Percentiles rank a stretch among this genome's conserved stretches.
Conservation (phyloP, 495 filamentous ascomycete species). For the Beverwykella pulmonaria region DNA sequence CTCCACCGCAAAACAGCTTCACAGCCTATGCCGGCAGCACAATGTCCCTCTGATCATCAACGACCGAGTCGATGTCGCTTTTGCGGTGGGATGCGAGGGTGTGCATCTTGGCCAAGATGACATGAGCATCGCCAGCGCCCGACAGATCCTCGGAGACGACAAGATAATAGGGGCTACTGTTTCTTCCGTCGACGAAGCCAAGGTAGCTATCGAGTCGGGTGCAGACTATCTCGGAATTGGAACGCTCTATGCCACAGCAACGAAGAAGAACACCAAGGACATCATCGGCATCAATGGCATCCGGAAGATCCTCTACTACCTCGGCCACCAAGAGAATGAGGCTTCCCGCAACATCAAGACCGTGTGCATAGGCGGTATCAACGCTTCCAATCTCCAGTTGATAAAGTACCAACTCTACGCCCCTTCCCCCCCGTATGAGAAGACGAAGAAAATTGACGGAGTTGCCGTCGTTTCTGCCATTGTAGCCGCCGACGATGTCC, state of each 20-base stretch:
- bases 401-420: slow-evolving; percentile 55
- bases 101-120: slow-evolving; percentile 96
- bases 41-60: slow-evolving; percentile 88
- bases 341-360: slow-evolving; percentile 42
- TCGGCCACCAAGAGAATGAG: slow-evolving; percentile 47
- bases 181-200: slow-evolving; percentile 67
- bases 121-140: slow-evolving; percentile 70
- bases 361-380: slow-evolving; percentile 89
- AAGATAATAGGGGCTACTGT: slow-evolving; percentile 75
- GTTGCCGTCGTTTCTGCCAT: slow-evolving; percentile 91
- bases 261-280: slow-evolving; percentile 74
- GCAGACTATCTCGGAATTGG: slow-evolving; percentile 90
- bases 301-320: slow-evolving; percentile 64
- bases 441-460: slow-evolving; percentile 64
- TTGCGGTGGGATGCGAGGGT: slow-evolving; percentile 83
- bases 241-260: slow-evolving; percentile 61
- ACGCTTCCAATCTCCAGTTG: slow-evolving; percentile 71
- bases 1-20: slow-evolving; percentile 68
- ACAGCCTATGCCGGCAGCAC: slow-evolving; percentile 66
- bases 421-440: slow-evolving; percentile 52
- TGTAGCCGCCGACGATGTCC: slow-evolving; percentile 68
- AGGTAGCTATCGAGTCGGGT: slow-evolving; percentile 65
- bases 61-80: slow-evolving; percentile 89
- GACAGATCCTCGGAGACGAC: slow-evolving; percentile 69
- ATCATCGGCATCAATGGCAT: slow-evolving; percentile 83